phyloP scores from a whole-genome alignment of 2,329 filamentous ascomycete genomes.

The Paecilomyces formosus region DNA sequence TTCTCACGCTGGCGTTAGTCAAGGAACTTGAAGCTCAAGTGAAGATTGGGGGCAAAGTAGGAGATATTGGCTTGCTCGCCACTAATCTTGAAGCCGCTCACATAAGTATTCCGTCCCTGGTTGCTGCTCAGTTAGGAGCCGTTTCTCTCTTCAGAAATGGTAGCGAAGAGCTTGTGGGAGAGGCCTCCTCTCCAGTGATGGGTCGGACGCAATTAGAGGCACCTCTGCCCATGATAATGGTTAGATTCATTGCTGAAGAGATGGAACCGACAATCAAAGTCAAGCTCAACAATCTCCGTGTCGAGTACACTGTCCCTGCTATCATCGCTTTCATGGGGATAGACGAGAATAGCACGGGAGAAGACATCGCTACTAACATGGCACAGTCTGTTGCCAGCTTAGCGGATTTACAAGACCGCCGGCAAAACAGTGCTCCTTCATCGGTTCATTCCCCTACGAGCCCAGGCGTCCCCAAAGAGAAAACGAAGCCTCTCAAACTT shows the following conservation, averaged over 20 bases:
- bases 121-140: conserved; percentile 66
- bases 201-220: conserved; percentile 9
- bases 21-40: conserved; percentile 55
- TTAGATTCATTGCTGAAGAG: conserved; percentile 85
- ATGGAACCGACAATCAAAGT: conserved; percentile 86
- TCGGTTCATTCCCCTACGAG: conserved; percentile 9
- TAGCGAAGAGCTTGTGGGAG: conserved; percentile 64
- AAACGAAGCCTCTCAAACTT: conserved; percentile 45
- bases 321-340: conserved; percentile 72
- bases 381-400: conserved; percentile 74
- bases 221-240: conserved; percentile 63
- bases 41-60: conserved; percentile 62
- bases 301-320: conserved; percentile 85
- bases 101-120: conserved; percentile 74
- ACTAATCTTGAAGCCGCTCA: conserved; percentile 65
- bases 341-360: conserved; percentile 56
- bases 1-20: conserved; percentile 66
- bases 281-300: conserved; percentile 71
- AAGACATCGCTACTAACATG: conserved; percentile 68
- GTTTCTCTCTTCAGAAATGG: conserved; percentile 58
- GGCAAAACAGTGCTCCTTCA: conserved; percentile 8
- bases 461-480: conserved; percentile 12
- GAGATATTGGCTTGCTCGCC: conserved; percentile 52
- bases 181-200: conserved; percentile 38
- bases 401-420: conserved; percentile 46